Base-by-base conservation (phyloP, 345 rosid species). In the Gossypium raimondii region DNA sequence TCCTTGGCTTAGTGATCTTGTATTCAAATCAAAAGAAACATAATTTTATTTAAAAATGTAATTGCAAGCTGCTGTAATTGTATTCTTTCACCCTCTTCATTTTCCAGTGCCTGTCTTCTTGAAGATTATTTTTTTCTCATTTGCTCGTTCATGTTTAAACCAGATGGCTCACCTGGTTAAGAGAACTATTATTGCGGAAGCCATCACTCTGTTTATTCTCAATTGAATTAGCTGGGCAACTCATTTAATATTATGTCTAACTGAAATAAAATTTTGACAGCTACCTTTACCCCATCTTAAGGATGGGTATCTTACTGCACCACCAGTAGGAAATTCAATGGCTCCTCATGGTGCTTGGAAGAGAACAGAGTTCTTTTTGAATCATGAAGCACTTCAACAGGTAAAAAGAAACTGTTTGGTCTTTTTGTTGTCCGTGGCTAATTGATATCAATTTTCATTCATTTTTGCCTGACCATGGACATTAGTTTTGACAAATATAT, bases 301-400 rank as follows among this genome's bases (percentile, higher is more conserved):
- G 50, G 43, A 68, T 68, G 72, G 72, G 3, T 50, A 50, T 68
- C 58, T 68, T n/a, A 50, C 72, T 68, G 72, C 44, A 25, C 72
- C 72, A 47, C 58, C 57, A 4, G 58, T 4, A 3, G 72, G 72
- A 48, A 68, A 68, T 34, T 24, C 58, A 24, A 9, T 25, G 50
- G 72, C 72, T 14, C 58, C 72, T 47, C 72, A 50, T 50, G 16
- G 72, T 68, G 72, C 25, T 68, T 68, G 72, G 72, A 68, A 50
- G 24, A 68, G 72, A 50, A 25, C 72, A 24, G 43, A 68, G 72
- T 68, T 68, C 41, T 68, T 50, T 68, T 25, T 68, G 58, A 50
- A 68, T 48, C 72, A 58, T 73, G 73, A 72, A 56, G 65, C 64
- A 3, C 65, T 72, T 34, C 73, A 70, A 52, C 73, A 53, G 73